Evolutionary conservation across 2,329 filamentous ascomycete genomes (phyloP).

Genomic region (Neonectria hederae): DNA sequence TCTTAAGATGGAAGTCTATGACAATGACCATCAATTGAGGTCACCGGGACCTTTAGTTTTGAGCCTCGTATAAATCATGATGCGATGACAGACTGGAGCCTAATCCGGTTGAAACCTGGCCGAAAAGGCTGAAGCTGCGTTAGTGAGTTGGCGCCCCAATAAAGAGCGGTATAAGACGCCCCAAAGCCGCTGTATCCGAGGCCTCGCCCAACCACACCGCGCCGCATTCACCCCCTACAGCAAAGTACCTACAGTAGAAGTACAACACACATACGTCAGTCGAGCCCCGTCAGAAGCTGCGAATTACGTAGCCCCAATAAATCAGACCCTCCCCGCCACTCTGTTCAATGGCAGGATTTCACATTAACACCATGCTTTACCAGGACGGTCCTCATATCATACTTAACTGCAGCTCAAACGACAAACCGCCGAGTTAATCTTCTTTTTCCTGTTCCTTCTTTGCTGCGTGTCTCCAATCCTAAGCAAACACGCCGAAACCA

Average conservation of each 20-base stretch:
- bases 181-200: not conserved
- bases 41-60: not conserved
- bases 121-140: not conserved
- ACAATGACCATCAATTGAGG: not conserved
- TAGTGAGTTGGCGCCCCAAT: not conserved
- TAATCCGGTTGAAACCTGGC: not conserved
- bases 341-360: slow-evolving; percentile 4
- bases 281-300: not conserved
- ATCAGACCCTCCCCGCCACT: slow-evolving; percentile 11
- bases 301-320: slow-evolving; percentile 19
- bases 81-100: not conserved
- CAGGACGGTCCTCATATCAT: not conserved
- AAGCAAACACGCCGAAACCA: not conserved
- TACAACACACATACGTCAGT: slow-evolving; percentile 1
- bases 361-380: not conserved
- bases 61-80: not conserved
- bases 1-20: slow-evolving; percentile 1
- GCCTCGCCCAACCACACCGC: not conserved
- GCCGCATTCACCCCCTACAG: too few species aligned
- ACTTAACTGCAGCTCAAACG: not conserved
- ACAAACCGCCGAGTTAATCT: not conserved
- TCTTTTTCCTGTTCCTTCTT: not conserved
- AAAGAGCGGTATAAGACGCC: slow-evolving; percentile 20
- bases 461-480: not conserved
- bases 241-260: not conserved